Percentiles rank a stretch among this genome's conserved stretches.
Evolutionary conservation across 2,329 filamentous ascomycete genomes (phyloP).

Genomic region (Lithohypha guttulata): DNA sequence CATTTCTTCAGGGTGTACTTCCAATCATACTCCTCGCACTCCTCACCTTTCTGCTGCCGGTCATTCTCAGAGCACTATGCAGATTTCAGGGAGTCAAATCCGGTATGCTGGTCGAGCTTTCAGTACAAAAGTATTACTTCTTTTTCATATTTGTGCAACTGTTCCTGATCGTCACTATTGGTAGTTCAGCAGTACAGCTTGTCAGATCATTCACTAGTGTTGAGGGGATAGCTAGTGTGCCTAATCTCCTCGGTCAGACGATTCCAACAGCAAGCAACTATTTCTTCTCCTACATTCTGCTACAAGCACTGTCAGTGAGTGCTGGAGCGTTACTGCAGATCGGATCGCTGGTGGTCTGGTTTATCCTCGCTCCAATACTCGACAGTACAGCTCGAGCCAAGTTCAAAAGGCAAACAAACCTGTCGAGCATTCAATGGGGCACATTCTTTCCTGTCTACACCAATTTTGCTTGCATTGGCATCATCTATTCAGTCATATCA

Average conservation of each 20-base stretch:
- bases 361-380: constrained; percentile 64
- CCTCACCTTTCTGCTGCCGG: constrained; percentile 68
- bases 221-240: constrained; percentile 56
- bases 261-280: constrained; percentile 85
- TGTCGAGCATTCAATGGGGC: constrained; percentile 77
- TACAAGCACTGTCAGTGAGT: constrained; percentile 83
- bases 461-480: constrained; percentile 83
- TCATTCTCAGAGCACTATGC: constrained; percentile 65
- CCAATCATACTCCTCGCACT: constrained; percentile 67
- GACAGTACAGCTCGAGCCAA: constrained; percentile 76
- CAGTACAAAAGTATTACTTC: constrained; percentile 91
- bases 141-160: constrained; percentile 88
- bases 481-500: constrained; percentile 81
- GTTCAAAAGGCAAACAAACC: constrained; percentile 69
- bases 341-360: constrained; percentile 68
- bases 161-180: constrained; percentile 83
- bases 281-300: constrained; percentile 97
- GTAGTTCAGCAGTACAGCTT: constrained; percentile 59
- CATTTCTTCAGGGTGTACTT: constrained; percentile 72
- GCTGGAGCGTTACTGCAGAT: constrained; percentile 81
- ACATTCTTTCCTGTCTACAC: constrained; percentile 93
- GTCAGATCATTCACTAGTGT: constrained; percentile 55
- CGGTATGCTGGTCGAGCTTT: constrained; percentile 63
- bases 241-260: constrained; percentile 62
- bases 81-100: constrained; percentile 71